phyloP scores from a whole-genome alignment of 345 rosid genomes.

The Rhodomyrtus tomentosa region DNA sequence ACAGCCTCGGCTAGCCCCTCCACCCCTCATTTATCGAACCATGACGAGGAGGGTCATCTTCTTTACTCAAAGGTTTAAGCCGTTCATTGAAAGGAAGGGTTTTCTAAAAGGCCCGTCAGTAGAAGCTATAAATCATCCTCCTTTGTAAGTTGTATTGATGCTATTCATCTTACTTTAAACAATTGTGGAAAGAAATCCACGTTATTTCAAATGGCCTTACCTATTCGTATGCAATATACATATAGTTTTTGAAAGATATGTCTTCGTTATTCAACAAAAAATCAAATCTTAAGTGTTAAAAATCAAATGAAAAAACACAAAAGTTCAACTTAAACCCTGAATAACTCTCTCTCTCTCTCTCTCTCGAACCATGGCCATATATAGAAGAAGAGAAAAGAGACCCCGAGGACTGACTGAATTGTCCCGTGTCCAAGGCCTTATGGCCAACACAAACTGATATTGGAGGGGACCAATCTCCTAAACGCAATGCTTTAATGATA shows the following conservation, averaged over 20 bases:
- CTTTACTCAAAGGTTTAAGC: not conserved
- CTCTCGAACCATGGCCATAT: not conserved
- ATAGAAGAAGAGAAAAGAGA: not conserved
- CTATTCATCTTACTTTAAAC: not conserved
- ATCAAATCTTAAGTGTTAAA: not conserved
- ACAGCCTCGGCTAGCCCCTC: not conserved
- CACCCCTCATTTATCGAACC: not conserved
- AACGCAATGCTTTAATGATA: conserved; percentile 21
- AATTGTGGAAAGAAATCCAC: not conserved
- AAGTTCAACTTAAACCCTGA: not conserved
- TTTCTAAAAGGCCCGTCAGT: not conserved
- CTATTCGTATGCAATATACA: not conserved
- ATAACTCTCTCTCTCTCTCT: not conserved
- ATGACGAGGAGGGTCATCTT: not conserved
- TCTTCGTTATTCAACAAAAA: not conserved
- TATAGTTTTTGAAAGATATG: not conserved
- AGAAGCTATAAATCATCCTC: not conserved
- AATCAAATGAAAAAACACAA: not conserved
- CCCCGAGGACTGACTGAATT: not conserved
- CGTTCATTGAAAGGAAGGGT: not conserved
- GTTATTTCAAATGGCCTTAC: not conserved
- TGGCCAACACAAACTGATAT: not conserved
- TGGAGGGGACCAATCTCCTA: conserved; percentile 21
- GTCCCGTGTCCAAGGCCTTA: not conserved
- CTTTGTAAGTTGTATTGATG: not conserved